These are phyloP conservation scores for Chlamydomonas schloesseri DNA, from an alignment of 139 green algal genomes.

Conservation along the genomic window DNA sequence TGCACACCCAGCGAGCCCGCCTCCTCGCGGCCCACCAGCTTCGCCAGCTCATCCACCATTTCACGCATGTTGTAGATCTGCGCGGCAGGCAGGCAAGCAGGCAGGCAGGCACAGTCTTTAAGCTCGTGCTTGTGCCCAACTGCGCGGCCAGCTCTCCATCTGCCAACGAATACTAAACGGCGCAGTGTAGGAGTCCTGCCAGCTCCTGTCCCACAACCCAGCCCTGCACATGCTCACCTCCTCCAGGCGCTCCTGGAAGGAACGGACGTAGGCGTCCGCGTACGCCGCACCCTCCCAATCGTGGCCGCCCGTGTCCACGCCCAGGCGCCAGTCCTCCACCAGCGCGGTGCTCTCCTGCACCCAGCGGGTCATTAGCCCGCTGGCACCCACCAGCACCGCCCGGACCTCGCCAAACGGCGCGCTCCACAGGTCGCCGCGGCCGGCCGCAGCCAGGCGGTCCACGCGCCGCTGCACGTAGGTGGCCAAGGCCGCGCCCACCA, in stretches of 20 bases:
- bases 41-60: slow-evolving; percentile 71
- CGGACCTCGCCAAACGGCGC: slow-evolving; percentile 48
- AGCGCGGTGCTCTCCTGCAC: slow-evolving; percentile 45
- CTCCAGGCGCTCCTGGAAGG: slow-evolving; percentile 65
- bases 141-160: too few species aligned
- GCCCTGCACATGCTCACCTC: slow-evolving; percentile 51
- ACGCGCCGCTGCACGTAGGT: slow-evolving; percentile 56
- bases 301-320: slow-evolving; percentile 58
- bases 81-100: not conserved
- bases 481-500: slow-evolving; percentile 50
- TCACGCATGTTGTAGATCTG: slow-evolving; percentile 77
- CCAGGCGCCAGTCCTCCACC: slow-evolving; percentile 58
- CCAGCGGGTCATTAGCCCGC: slow-evolving; percentile 46
- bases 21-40: slow-evolving; percentile 66
- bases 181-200: too few species aligned
- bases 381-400: slow-evolving; percentile 52
- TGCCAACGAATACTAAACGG: too few species aligned
- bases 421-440: slow-evolving; percentile 1
- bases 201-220: too few species aligned
- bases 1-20: slow-evolving; percentile 43
- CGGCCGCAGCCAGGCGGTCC: not conserved
- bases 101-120: not conserved
- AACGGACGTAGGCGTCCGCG: slow-evolving; percentile 49
- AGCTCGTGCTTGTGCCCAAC: not conserved
- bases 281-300: slow-evolving; percentile 54